Percentiles rank a stretch among this genome's conserved stretches.
These are phyloP conservation scores for Penicillium flavigenum DNA, from an alignment of 495 filamentous ascomycete species.

Conservation along the genomic window DNA sequence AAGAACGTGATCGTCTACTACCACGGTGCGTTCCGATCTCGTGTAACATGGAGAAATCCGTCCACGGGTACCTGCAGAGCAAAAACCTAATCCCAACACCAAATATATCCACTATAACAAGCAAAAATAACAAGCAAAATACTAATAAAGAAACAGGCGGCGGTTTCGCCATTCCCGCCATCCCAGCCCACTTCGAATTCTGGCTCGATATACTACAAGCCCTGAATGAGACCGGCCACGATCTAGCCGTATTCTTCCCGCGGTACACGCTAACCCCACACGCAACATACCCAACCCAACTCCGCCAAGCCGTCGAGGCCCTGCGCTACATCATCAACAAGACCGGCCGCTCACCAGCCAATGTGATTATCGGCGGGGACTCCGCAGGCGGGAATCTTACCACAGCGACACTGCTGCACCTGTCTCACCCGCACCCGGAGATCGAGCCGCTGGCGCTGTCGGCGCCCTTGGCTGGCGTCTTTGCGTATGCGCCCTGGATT, in stretches of 20 bases:
- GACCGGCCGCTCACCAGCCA: conserved; percentile 36
- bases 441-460: conserved; percentile 36
- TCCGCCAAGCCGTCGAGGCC: conserved; percentile 52
- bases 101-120: neutral
- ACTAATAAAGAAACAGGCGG: conserved; percentile 44
- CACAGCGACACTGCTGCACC: conserved; percentile 54
- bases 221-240: conserved; percentile 44
- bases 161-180: conserved; percentile 53
- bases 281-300: conserved; percentile 55
- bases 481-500: conserved; percentile 58
- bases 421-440: conserved; percentile 59
- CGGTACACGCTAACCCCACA: conserved; percentile 58
- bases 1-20: conserved; percentile 59
- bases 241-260: conserved; percentile 52
- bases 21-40: conserved; percentile 45
- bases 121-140: neutral
- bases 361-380: conserved; percentile 59
- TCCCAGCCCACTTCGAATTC: conserved; percentile 47
- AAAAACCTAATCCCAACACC: neutral
- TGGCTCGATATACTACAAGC: conserved; percentile 41
- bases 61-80: neutral
- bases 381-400: conserved; percentile 64
- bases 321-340: conserved; percentile 53
- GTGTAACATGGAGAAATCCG: neutral
- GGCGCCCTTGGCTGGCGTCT: conserved; percentile 45